A percentile compares a stretch with the other conserved stretches of the same genome.
Conservation (phyloP, 352 stramenopile genomes). For the Pythium aristosporum region DNA sequence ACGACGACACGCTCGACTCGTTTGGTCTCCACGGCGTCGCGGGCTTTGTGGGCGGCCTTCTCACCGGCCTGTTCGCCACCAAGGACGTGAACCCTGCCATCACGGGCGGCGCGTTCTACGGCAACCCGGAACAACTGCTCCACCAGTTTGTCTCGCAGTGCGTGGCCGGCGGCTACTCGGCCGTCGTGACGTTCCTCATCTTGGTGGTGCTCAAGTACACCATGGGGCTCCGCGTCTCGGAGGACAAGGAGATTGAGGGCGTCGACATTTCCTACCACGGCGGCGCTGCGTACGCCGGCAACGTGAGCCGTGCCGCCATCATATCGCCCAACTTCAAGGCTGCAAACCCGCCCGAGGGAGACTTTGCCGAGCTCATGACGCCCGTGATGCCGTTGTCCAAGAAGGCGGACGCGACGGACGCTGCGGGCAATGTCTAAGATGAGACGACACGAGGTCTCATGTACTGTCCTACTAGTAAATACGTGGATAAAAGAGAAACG, state of each 20-base stretch:
- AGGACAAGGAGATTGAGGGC: constrained; percentile 76
- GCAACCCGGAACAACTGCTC: constrained; percentile 40
- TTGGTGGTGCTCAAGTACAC: constrained; percentile 70
- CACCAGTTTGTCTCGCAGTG: constrained; percentile 59
- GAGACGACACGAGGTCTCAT: too few species aligned
- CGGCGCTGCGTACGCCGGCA: constrained; percentile 52
- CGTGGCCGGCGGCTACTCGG: constrained; percentile 64
- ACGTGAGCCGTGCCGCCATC: constrained; percentile 27
- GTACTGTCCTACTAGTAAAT: too few species aligned
- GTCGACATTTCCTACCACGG: constrained; percentile 81
- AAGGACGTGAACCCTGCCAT: constrained; percentile 56
- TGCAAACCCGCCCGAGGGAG: constrained; percentile 32
- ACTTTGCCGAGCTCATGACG: constrained; percentile 38
- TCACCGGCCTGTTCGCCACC: constrained; percentile 74
- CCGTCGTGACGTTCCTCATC: constrained; percentile 68
- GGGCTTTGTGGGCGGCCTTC: constrained; percentile 57
- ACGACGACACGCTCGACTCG: constrained; percentile 82
- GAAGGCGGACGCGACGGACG: not conserved
- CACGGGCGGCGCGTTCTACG: constrained; percentile 53
- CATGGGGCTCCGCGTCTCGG: constrained; percentile 66
- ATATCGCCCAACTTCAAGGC: constrained; percentile 34
- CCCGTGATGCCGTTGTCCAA: constrained; percentile 4
- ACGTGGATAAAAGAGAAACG: not conserved
- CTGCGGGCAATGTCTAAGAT: not conserved
- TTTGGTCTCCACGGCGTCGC: constrained; percentile 74